phyloP scores from a whole-genome alignment of 2,329 filamentous ascomycete species.

The Fusarium piperis region DNA sequence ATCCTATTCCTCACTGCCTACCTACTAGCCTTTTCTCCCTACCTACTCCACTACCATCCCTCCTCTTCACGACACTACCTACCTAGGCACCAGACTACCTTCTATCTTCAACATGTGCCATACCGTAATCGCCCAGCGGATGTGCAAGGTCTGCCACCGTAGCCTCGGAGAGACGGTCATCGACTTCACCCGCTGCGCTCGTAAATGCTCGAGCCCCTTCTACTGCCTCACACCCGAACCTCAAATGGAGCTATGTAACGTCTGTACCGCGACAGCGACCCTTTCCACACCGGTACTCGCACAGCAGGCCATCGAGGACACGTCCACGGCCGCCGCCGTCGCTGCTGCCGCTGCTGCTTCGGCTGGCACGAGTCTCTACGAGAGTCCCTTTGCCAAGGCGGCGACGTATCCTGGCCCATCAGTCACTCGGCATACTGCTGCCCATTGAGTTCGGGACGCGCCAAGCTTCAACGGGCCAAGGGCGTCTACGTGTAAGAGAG shows the following conservation, averaged over 20 bases:
- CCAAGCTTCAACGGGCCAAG: not conserved
- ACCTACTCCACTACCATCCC: not conserved
- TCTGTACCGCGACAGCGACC: constrained; percentile 33
- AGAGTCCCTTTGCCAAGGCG: constrained; percentile 29
- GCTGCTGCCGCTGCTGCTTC: constrained; percentile 15
- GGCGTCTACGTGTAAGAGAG: constrained; percentile 26
- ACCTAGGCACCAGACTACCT: not conserved
- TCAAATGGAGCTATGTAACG: constrained; percentile 41
- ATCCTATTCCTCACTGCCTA: not conserved
- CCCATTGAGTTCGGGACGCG: constrained; percentile 11
- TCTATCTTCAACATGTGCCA: constrained; percentile 41
- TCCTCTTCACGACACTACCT: not conserved
- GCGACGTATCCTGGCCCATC: constrained; percentile 23
- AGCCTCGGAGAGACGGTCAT: constrained; percentile 44
- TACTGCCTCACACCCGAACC: constrained; percentile 43
- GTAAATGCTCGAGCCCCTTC: constrained; percentile 44
- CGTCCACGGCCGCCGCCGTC: constrained; percentile 12
- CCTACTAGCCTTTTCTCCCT: not conserved
- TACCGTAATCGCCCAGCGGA: constrained; percentile 43
- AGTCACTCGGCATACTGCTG: constrained; percentile 18
- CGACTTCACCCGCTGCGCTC: constrained; percentile 43
- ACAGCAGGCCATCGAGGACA: constrained; percentile 31
- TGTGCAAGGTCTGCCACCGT: constrained; percentile 42
- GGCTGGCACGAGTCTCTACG: constrained; percentile 25
- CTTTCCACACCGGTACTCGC: constrained; percentile 41